Evolutionary conservation across 441 rosid genomes (phyloP).

Genomic region (Syzygium syzygioides): DNA sequence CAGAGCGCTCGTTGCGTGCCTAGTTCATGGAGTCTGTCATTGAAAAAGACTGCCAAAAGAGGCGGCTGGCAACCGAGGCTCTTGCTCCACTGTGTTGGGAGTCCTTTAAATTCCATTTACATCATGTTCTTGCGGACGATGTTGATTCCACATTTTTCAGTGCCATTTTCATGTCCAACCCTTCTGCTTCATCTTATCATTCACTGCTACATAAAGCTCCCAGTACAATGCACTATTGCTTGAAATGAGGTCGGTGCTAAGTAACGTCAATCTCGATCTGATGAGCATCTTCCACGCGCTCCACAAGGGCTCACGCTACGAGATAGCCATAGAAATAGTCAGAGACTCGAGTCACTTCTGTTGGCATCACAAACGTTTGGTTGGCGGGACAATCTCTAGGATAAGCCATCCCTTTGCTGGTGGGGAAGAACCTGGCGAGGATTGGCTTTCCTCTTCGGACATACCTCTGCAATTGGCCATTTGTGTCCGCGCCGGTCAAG

Average conservation of each 20-base stretch:
- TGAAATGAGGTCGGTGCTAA: background rate
- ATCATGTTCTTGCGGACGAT: background rate
- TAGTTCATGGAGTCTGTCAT: background rate
- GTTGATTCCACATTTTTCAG: background rate
- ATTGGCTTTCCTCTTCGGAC: background rate
- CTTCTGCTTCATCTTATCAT: background rate
- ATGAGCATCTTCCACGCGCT: background rate
- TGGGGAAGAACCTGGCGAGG: background rate
- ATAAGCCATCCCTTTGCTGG: background rate
- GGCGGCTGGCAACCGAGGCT: background rate
- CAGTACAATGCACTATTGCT: background rate
- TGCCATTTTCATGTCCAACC: background rate
- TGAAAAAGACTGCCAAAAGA: background rate
- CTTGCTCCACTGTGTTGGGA: background rate
- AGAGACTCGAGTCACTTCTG: background rate
- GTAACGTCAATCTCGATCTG: background rate
- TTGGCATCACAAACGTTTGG: background rate
- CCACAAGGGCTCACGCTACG: background rate
- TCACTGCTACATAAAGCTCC: background rate
- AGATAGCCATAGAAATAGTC: background rate
- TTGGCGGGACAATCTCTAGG: background rate
- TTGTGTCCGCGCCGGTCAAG: background rate
- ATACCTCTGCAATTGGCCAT: background rate
- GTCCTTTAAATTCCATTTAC: background rate
- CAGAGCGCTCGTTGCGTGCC: background rate